Base-by-base conservation (phyloP, 306 rosid species). In the Rosa rugosa region DNA sequence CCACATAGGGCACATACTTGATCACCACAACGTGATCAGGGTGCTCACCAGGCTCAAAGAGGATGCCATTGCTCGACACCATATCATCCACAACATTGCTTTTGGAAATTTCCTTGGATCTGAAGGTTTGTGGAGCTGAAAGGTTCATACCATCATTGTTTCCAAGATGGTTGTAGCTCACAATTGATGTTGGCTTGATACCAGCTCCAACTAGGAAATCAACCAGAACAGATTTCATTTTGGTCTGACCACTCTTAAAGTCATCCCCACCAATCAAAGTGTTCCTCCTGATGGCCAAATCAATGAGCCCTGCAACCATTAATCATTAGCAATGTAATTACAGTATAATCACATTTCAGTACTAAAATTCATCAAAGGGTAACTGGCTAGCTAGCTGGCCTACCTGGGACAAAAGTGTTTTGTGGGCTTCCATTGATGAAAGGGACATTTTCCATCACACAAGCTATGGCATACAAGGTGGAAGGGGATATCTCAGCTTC, bases 161-260 rank as follows among this genome's bases (percentile, higher is more conserved):
- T 75, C 99, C 99, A 57, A 95, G 83, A 85, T 95, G 99, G 81
- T 95, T 95, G 88, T 95, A 95, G 88, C 99, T 95, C 91, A 91
- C 99, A 36, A 95, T 95, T 54, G 99, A 89, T 36, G 99, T 95
- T 82, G 99, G 99, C 98, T 95, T 95, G 81, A 95, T 95, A 64
- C 99, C 99, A 84, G 99, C 99, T 27, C 99, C 99, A 23, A 95
- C 99, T 67, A 95, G 99, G 85, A 93, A 95, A 86, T 95, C 99
- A 8, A 95, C 99, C 84, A 95, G 64, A n/a, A 92, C 97, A 72
- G 97, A 95, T 82, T 95, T 95, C 93, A 95, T 95, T 85, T 95
- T 95, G 82, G 99, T 95, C 77, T 95, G 99, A 72, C 99, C 99
- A 88, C 99, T 95, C 88, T 95, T 95, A 69, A 95, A 95, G 85